Evolutionary conservation across 2,329 filamentous ascomycete genomes (phyloP).

Genomic region (Metarhizium anisopliae): DNA sequence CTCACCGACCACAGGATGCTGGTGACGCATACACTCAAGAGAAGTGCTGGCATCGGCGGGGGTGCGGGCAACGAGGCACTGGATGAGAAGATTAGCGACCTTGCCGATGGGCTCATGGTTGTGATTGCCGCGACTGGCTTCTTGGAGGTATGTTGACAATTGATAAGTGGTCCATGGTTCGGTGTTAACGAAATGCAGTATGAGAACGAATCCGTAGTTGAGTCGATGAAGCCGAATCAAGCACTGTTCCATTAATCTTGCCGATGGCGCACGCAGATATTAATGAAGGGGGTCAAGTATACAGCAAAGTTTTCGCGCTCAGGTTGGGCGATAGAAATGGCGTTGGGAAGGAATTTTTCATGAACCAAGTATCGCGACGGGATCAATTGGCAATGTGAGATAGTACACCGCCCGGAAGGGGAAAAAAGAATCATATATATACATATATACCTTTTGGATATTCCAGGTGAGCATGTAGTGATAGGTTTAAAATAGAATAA

Average conservation of each 20-base stretch:
- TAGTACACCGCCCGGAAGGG: no score
- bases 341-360: conserved; percentile 12
- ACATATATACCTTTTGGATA: background rate
- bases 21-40: conserved; percentile 84
- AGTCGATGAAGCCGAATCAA: conserved; percentile 22
- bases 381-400: background rate
- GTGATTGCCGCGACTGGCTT: conserved; percentile 78
- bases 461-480: background rate
- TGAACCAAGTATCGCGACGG: background rate
- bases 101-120: conserved; percentile 79
- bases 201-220: conserved; percentile 29
- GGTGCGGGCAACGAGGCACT: conserved; percentile 29
- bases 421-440: background rate
- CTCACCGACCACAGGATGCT: conserved; percentile 73
- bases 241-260: conserved; percentile 29
- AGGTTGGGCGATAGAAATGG: conserved; percentile 10
- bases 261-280: background rate
- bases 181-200: conserved; percentile 22
- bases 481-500: background rate
- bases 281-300: background rate
- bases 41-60: conserved; percentile 67
- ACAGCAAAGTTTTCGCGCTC: background rate
- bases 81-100: conserved; percentile 58
- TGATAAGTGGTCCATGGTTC: background rate
- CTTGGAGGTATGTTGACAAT: conserved; percentile 58